Conservation (phyloP, 768 basidiomycete genomes). For the Macrolepiota albuminosa region DNA sequence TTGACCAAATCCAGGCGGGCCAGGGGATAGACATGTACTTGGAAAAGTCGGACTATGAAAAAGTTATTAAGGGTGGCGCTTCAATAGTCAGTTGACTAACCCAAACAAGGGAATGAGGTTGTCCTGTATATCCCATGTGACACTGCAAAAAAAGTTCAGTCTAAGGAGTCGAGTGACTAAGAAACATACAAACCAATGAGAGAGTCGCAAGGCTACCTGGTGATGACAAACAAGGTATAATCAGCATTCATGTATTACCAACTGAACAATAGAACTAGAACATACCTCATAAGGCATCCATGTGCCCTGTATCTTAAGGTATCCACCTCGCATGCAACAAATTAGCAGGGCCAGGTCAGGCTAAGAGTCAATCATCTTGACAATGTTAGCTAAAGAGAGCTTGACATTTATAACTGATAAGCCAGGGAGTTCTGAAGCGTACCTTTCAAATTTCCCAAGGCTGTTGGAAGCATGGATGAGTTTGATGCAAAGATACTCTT, state of each 20-base stretch:
- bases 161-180: constrained; percentile 11
- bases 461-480: constrained; percentile 29
- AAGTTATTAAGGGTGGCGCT: constrained; percentile 2
- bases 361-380: constrained; percentile 89
- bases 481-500: neutral
- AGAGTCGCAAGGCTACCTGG: constrained; percentile 73
- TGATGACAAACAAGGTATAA: constrained; percentile 4
- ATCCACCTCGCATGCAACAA: constrained; percentile 80
- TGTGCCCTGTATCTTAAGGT: constrained; percentile 89
- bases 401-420: constrained; percentile 10
- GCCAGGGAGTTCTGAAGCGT: constrained; percentile 2
- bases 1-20: constrained; percentile 84
- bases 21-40: constrained; percentile 76
- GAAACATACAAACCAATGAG: constrained; percentile 58
- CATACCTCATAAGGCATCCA: constrained; percentile 91
- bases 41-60: constrained; percentile 66
- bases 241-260: neutral
- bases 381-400: constrained; percentile 67
- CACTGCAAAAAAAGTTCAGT: constrained; percentile 38
- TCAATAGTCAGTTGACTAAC: constrained; percentile 32
- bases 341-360: constrained; percentile 81
- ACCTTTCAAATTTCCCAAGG: constrained; percentile 89
- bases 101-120: constrained; percentile 87
- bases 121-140: constrained; percentile 84
- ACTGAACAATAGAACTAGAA: constrained; percentile 4